Conservation (phyloP, 2,329 filamentous ascomycete species). For the Ascochyta viciae-villosae region DNA sequence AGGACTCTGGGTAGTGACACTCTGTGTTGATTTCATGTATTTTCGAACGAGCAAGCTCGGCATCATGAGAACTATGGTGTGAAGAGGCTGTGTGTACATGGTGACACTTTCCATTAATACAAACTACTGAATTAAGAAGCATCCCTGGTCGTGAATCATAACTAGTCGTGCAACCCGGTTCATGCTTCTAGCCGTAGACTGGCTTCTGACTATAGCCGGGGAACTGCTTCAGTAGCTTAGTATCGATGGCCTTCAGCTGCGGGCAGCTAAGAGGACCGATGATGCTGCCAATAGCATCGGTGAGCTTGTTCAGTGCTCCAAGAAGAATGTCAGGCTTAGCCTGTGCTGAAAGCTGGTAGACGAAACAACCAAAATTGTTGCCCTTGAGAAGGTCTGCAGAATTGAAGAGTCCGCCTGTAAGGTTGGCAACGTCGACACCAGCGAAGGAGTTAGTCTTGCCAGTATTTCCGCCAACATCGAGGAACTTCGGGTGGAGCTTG, state of each 20-base stretch:
- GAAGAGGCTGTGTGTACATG: background rate
- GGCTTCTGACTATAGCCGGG: slow-evolving; percentile 27
- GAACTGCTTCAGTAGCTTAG: slow-evolving; percentile 24
- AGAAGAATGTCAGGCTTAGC: slow-evolving; percentile 32
- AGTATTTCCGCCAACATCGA: slow-evolving; percentile 31
- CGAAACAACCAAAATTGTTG: slow-evolving; percentile 26
- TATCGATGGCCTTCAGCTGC: slow-evolving; percentile 23
- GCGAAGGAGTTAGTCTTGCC: slow-evolving; percentile 33
- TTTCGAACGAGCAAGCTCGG: too few relatives aligned
- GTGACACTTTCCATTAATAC: too few relatives aligned
- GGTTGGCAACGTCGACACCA: slow-evolving; percentile 22
- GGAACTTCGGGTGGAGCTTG: slow-evolving; percentile 31
- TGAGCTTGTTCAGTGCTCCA: slow-evolving; percentile 22
- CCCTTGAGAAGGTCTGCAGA: slow-evolving; percentile 19
- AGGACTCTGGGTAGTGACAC: too few relatives aligned
- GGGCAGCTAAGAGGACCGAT: slow-evolving; percentile 28
- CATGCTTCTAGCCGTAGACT: slow-evolving; percentile 21
- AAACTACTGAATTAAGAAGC: too few relatives aligned
- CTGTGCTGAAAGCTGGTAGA: slow-evolving; percentile 28
- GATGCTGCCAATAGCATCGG: slow-evolving; percentile 20
- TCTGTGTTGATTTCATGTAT: too few relatives aligned
- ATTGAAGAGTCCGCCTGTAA: slow-evolving; percentile 29
- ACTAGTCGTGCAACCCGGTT: background rate
- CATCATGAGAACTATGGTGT: too few relatives aligned
- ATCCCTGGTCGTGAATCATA: background rate